Percentiles rank a stretch among this genome's conserved stretches.
Conservation (phyloP, 2,329 filamentous ascomycete species). For the Venturia effusa region DNA sequence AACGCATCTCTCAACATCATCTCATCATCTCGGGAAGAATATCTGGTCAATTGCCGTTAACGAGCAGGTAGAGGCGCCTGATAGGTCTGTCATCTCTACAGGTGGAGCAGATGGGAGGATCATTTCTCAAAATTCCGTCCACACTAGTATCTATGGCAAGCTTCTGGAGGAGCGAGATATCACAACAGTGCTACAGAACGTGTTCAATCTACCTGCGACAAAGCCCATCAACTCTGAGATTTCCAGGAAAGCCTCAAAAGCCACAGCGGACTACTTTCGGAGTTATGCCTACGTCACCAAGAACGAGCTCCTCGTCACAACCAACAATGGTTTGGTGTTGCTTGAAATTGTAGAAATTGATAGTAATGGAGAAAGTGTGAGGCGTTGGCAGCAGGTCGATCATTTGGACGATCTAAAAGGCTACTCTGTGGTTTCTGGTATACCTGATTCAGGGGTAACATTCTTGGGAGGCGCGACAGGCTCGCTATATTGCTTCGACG, state of each 20-base stretch:
- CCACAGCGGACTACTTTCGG: conserved; percentile 35
- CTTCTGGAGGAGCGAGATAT: not conserved
- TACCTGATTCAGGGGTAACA: conserved; percentile 21
- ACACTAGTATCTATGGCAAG: not conserved
- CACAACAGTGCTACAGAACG: not conserved
- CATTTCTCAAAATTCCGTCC: not conserved
- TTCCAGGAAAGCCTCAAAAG: not conserved
- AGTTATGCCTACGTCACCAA: conserved; percentile 53
- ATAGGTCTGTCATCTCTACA: conserved; percentile 37
- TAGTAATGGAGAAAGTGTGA: not conserved
- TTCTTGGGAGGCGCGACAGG: conserved; percentile 38
- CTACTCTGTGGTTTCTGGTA: conserved; percentile 34
- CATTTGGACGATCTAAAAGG: conserved; percentile 29
- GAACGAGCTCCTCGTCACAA: conserved; percentile 45
- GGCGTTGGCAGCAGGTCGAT: not conserved
- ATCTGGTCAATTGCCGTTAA: conserved; percentile 61
- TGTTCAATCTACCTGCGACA: not conserved
- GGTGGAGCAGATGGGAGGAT: conserved; percentile 77
- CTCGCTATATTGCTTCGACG: conserved; percentile 28
- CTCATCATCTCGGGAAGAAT: conserved; percentile 74
- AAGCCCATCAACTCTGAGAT: not conserved
- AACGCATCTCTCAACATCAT: conserved; percentile 39
- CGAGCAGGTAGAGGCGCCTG: conserved; percentile 30
- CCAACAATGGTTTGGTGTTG: conserved; percentile 47
- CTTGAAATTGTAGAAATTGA: conserved; percentile 18